Evolutionary conservation across 257 asterid genomes (phyloP).

Genomic region (Solanum chmielewskii): DNA sequence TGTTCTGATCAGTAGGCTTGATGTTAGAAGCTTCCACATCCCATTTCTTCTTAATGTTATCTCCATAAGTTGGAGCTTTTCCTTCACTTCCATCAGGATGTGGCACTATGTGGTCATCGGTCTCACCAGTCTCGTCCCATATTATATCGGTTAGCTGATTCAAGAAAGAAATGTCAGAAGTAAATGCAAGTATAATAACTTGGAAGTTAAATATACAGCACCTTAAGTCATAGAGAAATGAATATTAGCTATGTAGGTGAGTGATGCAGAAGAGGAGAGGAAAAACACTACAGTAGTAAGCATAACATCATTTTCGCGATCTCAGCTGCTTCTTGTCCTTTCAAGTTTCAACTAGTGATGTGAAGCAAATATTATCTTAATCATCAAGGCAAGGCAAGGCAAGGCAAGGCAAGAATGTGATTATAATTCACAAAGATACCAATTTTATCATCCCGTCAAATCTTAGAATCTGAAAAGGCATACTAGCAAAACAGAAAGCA

Average conservation of each 20-base stretch:
- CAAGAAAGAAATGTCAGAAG: slow-evolving; percentile 4
- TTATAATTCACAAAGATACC: background rate
- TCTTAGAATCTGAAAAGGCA: background rate
- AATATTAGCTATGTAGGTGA: background rate
- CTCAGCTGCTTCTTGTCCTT: background rate
- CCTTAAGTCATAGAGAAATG: background rate
- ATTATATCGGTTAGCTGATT: slow-evolving; percentile 63
- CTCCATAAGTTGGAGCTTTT: slow-evolving; percentile 26
- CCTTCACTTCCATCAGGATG: slow-evolving; percentile 47
- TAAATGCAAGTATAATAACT: background rate
- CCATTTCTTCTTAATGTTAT: slow-evolving; percentile 37
- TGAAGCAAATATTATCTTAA: background rate
- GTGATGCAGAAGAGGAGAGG: background rate
- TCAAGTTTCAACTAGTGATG: background rate
- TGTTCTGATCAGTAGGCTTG: slow-evolving; percentile 30
- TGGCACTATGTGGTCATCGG: slow-evolving; percentile 84
- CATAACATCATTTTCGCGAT: background rate
- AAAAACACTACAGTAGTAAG: background rate
- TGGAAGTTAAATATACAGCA: background rate
- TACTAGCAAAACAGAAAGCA: background rate
- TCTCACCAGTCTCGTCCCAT: slow-evolving; percentile 71
- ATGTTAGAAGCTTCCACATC: slow-evolving; percentile 24
- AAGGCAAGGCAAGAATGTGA: background rate
- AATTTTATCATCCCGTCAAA: background rate
- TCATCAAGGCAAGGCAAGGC: background rate